These are phyloP conservation scores for Lentinula edodes DNA, from an alignment of 768 basidiomycete species.

Conservation along the genomic window DNA sequence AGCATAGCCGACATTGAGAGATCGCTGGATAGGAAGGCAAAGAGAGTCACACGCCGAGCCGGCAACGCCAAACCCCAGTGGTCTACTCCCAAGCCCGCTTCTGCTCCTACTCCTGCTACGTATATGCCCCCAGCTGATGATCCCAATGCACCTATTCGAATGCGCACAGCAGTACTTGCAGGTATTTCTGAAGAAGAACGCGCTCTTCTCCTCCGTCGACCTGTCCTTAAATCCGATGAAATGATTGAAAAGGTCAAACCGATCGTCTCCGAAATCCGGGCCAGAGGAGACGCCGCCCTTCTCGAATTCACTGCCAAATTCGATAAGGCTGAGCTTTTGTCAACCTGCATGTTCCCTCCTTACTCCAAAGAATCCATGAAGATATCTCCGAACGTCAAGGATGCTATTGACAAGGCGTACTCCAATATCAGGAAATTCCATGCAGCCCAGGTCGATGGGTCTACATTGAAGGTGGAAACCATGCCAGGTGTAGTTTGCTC, in stretches of 20 bases:
- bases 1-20: constrained; percentile 76
- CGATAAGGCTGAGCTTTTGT: constrained; percentile 71
- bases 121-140: constrained; percentile 11
- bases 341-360: constrained; percentile 74
- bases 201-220: constrained; percentile 73
- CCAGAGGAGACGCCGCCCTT: constrained; percentile 80
- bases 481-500: constrained; percentile 98
- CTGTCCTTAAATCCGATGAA: constrained; percentile 80
- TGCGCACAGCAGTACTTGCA: constrained; percentile 68
- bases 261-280: constrained; percentile 84
- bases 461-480: constrained; percentile 80
- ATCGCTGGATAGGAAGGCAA: constrained; percentile 80
- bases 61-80: constrained; percentile 93
- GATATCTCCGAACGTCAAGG: constrained; percentile 57
- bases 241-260: constrained; percentile 94
- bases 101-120: constrained; percentile 12
- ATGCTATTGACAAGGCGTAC: constrained; percentile 88
- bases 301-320: constrained; percentile 90
- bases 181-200: constrained; percentile 45
- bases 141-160: constrained; percentile 52
- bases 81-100: constrained; percentile 24
- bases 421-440: constrained; percentile 90
- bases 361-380: constrained; percentile 61
- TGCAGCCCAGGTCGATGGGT: constrained; percentile 72
- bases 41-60: constrained; percentile 77